These are phyloP conservation scores for Boletus pseudo-olivaceus DNA, from an alignment of 768 basidiomycete species.

Conservation along the genomic window DNA sequence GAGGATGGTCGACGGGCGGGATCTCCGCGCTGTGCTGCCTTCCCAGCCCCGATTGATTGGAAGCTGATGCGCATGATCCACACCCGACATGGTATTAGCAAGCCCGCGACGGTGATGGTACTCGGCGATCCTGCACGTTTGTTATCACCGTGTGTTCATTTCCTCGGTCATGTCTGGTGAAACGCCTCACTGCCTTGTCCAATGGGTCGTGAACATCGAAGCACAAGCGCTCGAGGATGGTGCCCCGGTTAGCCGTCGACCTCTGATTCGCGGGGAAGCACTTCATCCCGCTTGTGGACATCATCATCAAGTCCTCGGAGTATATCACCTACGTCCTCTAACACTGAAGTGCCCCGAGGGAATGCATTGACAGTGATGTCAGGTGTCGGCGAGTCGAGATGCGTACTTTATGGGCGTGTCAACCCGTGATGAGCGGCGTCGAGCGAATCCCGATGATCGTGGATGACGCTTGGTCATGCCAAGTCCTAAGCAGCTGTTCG, in stretches of 20 bases:
- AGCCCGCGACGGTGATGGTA: neutral
- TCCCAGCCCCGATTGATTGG: too few species aligned
- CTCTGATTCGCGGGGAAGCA: neutral
- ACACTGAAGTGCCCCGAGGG: neutral
- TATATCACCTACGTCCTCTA: too few species aligned
- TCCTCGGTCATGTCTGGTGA: too few species aligned
- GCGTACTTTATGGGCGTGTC: neutral
- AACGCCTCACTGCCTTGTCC: neutral
- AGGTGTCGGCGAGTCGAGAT: too few species aligned
- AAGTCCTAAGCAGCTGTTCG: constrained; percentile 3
- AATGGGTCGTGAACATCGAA: too few species aligned
- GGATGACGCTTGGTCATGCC: constrained; percentile 14
- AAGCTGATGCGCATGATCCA: neutral
- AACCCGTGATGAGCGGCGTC: neutral
- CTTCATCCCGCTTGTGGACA: neutral
- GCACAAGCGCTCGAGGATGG: neutral
- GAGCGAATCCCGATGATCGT: constrained; percentile 4
- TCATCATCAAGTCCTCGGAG: neutral
- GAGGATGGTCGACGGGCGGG: neutral
- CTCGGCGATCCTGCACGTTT: neutral
- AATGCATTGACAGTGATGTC: neutral
- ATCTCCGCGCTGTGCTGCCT: neutral
- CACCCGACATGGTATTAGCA: too few species aligned
- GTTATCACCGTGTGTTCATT: neutral
- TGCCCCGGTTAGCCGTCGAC: too few species aligned